phyloP scores from a whole-genome alignment of 2,329 filamentous ascomycete genomes.

The Calonectria hongkongensis region DNA sequence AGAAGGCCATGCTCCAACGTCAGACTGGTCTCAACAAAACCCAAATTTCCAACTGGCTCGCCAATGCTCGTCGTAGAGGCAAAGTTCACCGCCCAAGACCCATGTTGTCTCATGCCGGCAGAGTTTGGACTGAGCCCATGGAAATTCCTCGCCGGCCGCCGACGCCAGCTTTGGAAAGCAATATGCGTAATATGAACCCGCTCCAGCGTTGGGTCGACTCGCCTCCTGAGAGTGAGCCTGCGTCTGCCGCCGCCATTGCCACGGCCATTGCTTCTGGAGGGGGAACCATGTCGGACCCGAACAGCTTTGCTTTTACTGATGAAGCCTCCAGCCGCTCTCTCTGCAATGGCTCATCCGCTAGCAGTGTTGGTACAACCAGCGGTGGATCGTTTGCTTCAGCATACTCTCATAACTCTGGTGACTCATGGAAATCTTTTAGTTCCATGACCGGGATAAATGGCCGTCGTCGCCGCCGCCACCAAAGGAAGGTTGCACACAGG shows the following conservation, averaged over 20 bases:
- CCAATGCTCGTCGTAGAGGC: constrained; percentile 88
- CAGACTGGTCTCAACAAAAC: constrained; percentile 87
- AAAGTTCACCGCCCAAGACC: constrained; percentile 83
- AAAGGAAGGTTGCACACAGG: constrained; percentile 60
- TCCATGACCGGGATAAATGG: constrained; percentile 65
- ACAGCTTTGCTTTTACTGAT: constrained; percentile 76
- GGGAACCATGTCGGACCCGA: constrained; percentile 71
- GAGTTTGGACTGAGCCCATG: constrained; percentile 76
- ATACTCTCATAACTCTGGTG: constrained; percentile 74
- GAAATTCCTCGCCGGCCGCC: constrained; percentile 81
- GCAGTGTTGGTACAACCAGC: constrained; percentile 77
- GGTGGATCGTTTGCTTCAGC: constrained; percentile 75
- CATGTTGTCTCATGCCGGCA: constrained; percentile 78
- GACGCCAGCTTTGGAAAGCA: constrained; percentile 71
- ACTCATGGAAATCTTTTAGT: constrained; percentile 72
- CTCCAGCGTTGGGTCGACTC: constrained; percentile 76
- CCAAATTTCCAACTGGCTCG: constrained; percentile 94
- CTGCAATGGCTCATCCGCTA: constrained; percentile 75
- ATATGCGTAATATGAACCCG: constrained; percentile 74
- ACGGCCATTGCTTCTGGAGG: constrained; percentile 73
- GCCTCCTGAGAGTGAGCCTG: constrained; percentile 77
- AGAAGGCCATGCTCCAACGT: constrained; percentile 86
- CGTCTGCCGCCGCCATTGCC: constrained; percentile 75
- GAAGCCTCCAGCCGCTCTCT: constrained; percentile 76
- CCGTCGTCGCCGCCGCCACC: constrained; percentile 70